phyloP scores from a whole-genome alignment of 2,329 filamentous ascomycete species.

The Cladosporium sphaerospermum region DNA sequence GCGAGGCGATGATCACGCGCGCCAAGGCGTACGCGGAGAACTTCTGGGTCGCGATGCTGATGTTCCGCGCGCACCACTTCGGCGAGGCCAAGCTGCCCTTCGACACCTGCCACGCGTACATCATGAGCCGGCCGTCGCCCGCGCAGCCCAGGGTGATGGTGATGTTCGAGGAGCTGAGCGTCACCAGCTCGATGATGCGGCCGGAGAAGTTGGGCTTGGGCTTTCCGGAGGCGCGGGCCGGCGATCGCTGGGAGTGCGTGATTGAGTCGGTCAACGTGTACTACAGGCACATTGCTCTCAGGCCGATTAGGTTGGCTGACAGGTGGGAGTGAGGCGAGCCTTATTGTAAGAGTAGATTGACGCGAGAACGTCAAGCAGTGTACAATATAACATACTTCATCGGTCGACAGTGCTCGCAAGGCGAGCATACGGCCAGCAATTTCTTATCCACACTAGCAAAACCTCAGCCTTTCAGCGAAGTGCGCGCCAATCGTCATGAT shows the following conservation, averaged over 20 bases:
- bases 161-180: constrained; percentile 22
- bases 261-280: constrained; percentile 35
- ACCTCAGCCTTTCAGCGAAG: too few species aligned
- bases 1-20: constrained; percentile 38
- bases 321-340: not conserved
- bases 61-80: constrained; percentile 54
- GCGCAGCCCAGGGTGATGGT: not conserved
- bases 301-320: constrained; percentile 33
- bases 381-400: too few species aligned
- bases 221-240: constrained; percentile 22
- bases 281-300: constrained; percentile 24
- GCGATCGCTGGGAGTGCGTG: constrained; percentile 43
- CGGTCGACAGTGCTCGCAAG: too few species aligned
- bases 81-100: constrained; percentile 45
- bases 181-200: constrained; percentile 15
- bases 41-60: constrained; percentile 49
- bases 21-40: constrained; percentile 30
- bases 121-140: constrained; percentile 15
- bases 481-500: not conserved
- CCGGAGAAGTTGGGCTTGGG: constrained; percentile 12
- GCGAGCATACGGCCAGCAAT: too few species aligned
- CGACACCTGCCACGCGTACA: constrained; percentile 36
- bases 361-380: too few species aligned
- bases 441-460: too few species aligned
- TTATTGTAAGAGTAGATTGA: too few species aligned